Evolutionary conservation across 345 rosid species (phyloP).

Genomic region (Reutealis trisperma): DNA sequence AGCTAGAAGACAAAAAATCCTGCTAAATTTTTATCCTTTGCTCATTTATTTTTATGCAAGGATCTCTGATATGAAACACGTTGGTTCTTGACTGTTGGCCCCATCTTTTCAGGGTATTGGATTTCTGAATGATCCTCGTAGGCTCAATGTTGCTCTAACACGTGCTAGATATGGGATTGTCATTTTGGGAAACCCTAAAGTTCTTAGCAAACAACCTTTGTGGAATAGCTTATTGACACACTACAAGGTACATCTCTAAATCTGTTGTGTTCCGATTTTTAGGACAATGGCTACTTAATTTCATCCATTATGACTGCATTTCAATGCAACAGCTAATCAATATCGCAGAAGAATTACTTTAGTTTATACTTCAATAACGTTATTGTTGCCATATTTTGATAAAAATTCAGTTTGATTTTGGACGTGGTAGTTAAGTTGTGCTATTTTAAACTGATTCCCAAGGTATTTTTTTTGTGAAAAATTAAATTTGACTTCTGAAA

Average conservation of each 20-base stretch:
- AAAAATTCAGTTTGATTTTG: neutral
- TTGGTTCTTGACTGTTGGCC: conserved; percentile 20
- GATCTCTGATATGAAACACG: neutral
- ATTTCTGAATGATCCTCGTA: conserved; percentile 97
- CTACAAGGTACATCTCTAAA: conserved; percentile 64
- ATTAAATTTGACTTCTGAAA: neutral
- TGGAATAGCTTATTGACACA: conserved; percentile 98
- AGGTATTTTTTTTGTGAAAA: neutral
- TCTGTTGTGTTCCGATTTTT: neutral
- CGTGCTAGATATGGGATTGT: conserved; percentile 99
- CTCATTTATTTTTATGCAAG: neutral
- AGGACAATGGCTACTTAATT: neutral
- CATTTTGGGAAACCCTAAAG: conserved; percentile 96
- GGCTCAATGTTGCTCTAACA: conserved; percentile 97
- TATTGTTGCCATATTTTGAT: neutral
- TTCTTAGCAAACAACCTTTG: conserved; percentile 94
- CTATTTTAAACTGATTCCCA: too few relatives aligned
- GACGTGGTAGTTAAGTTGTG: neutral
- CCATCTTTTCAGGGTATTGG: conserved; percentile 83
- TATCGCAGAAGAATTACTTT: neutral
- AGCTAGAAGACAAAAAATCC: neutral
- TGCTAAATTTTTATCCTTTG: neutral
- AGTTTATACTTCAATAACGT: neutral
- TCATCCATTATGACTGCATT: neutral
- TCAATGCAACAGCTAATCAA: neutral